These are phyloP conservation scores for Pythium catenulatum DNA, from an alignment of 352 stramenopile genomes.

Conservation along the genomic window DNA sequence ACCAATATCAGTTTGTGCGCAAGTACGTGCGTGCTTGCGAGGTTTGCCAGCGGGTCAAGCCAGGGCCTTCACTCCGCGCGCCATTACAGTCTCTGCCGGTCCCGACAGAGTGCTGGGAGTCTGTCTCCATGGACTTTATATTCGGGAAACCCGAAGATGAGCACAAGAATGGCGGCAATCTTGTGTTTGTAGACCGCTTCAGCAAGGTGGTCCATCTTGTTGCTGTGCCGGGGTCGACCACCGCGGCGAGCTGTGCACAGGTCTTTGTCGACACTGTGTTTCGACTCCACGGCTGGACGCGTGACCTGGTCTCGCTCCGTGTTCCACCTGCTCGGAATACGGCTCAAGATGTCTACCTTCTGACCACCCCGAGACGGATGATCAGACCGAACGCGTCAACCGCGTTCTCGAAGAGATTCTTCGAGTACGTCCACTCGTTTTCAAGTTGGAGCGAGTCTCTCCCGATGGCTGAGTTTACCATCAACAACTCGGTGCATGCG, in stretches of 20 bases:
- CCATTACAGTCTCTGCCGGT: slow-evolving; percentile 32
- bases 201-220: slow-evolving; percentile 53
- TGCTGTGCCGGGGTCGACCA: slow-evolving; percentile 17
- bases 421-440: slow-evolving; percentile 29
- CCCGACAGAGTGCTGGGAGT: slow-evolving; percentile 33
- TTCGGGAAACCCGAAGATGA: slow-evolving; percentile 11
- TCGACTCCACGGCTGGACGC: slow-evolving; percentile 29
- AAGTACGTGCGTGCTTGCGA: slow-evolving; percentile 56
- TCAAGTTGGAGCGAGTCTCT: slow-evolving; percentile 36
- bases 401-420: slow-evolving; percentile 43
- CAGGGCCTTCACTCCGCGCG: not conserved
- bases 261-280: slow-evolving; percentile 55
- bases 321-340: slow-evolving; percentile 23
- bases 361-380: slow-evolving; percentile 24
- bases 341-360: slow-evolving; percentile 10
- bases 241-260: slow-evolving; percentile 21
- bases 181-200: slow-evolving; percentile 53
- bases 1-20: slow-evolving; percentile 50
- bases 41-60: slow-evolving; percentile 55
- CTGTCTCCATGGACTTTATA: slow-evolving; percentile 50
- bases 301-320: slow-evolving; percentile 31
- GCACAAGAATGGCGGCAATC: slow-evolving; percentile 31
- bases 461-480: slow-evolving; percentile 58
- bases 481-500: slow-evolving; percentile 58
- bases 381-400: slow-evolving; percentile 23